phyloP scores from a whole-genome alignment of 2,329 filamentous ascomycete genomes.

The Aspergillus tubingensis region DNA sequence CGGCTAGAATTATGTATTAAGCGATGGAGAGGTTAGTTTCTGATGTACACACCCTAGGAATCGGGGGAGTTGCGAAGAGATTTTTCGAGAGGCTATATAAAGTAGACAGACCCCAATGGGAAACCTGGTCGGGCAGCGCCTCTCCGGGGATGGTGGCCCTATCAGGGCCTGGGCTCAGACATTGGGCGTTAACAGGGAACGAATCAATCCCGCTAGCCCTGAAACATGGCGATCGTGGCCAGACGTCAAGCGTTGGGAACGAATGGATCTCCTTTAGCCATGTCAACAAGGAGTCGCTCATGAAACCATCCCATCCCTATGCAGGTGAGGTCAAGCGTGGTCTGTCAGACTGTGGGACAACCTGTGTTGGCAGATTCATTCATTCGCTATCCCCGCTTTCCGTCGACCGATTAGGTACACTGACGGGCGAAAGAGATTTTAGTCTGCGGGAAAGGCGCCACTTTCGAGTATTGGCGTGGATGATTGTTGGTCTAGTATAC shows the following conservation, averaged over 20 bases:
- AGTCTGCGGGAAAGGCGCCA: conserved; percentile 11
- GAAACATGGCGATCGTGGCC: conserved; percentile 20
- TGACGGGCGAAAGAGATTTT: background rate
- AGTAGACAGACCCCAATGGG: conserved; percentile 20
- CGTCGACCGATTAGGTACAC: background rate
- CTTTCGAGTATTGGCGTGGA: background rate
- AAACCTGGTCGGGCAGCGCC: conserved; percentile 26
- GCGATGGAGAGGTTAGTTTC: conserved; percentile 16
- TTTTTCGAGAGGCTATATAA: conserved; percentile 17
- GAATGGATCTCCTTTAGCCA: conserved; percentile 17
- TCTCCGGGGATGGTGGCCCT: conserved; percentile 21
- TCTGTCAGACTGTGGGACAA: background rate
- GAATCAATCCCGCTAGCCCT: conserved; percentile 22
- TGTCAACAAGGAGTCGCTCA: conserved; percentile 14
- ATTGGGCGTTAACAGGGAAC: conserved; percentile 27
- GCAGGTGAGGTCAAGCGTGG: conserved; percentile 6
- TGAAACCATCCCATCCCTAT: conserved; percentile 14
- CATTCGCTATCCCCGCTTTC: conserved; percentile 5
- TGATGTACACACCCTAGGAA: conserved; percentile 15
- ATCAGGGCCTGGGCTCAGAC: conserved; percentile 22
- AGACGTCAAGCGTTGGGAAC: conserved; percentile 17
- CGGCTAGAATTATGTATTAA: conserved; percentile 17
- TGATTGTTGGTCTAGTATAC: conserved; percentile 4
- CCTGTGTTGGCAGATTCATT: background rate
- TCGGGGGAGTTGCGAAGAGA: conserved; percentile 3